These are phyloP conservation scores for Yamadazyma buinensis DNA, from an alignment of 1,139 yeast genomes.

Conservation along the genomic window DNA sequence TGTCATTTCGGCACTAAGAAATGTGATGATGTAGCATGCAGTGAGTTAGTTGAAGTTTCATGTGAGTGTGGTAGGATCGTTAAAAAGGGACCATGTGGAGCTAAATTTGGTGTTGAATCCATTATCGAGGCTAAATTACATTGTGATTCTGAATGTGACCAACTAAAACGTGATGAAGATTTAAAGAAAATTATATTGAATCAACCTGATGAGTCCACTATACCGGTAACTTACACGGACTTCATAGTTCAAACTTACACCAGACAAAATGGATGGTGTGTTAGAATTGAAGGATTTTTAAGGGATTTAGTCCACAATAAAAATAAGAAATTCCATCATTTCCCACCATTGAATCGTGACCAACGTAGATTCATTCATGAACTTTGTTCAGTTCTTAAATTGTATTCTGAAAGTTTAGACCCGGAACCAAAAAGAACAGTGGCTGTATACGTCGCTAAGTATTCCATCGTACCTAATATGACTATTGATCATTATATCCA, in stretches of 20 bases:
- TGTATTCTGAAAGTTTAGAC: slow-evolving; percentile 75
- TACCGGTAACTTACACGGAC: slow-evolving; percentile 25
- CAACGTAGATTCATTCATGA: slow-evolving; percentile 73
- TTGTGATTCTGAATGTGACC: slow-evolving; percentile 73
- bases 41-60: slow-evolving; percentile 42
- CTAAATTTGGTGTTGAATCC: slow-evolving; percentile 27
- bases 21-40: slow-evolving; percentile 42
- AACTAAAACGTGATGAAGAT: slow-evolving; percentile 54
- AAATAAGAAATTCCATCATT: slow-evolving; percentile 38
- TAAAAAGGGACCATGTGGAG: slow-evolving; percentile 50
- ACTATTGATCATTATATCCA: slow-evolving; percentile 31
- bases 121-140: slow-evolving; percentile 35
- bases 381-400: slow-evolving; percentile 53
- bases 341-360: slow-evolving; percentile 67
- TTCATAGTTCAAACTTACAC: slow-evolving; percentile 39
- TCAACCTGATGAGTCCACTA: slow-evolving; percentile 10
- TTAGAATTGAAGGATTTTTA: slow-evolving; percentile 52
- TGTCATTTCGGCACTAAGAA: slow-evolving; percentile 58
- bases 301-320: slow-evolving; percentile 39
- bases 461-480: slow-evolving; percentile 26
- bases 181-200: slow-evolving; percentile 59
- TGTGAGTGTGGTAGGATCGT: slow-evolving; percentile 66
- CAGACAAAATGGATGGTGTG: slow-evolving; percentile 63
- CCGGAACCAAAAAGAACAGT: slow-evolving; percentile 77
- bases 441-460: slow-evolving; percentile 46